These are phyloP conservation scores for Wickerhamomyces chaumierensis DNA, from an alignment of 805 yeast species.

Conservation along the genomic window DNA sequence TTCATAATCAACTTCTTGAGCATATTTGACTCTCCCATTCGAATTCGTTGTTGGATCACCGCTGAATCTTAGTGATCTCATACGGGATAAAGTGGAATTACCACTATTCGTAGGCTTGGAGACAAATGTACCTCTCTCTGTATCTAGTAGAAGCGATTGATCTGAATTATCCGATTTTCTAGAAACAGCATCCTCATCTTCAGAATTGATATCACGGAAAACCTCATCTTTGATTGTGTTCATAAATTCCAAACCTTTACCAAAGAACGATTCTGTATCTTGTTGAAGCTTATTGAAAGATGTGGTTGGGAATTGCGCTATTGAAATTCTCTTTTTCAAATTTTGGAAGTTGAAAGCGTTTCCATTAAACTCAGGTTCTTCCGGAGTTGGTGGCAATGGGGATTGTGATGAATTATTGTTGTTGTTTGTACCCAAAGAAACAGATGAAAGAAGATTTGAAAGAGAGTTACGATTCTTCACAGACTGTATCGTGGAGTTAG, in stretches of 20 bases:
- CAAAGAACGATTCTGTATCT: constrained; percentile 14
- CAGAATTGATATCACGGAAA: constrained; percentile 19
- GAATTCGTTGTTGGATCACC: neutral
- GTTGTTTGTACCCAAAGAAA: neutral
- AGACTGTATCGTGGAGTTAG: neutral
- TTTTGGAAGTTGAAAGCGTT: constrained; percentile 1
- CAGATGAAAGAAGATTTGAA: neutral
- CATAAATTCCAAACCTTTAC: constrained; percentile 12
- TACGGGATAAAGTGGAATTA: too few species aligned
- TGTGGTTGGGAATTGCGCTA: constrained; percentile 8
- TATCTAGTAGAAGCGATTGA: too few species aligned
- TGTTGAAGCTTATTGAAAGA: constrained; percentile 14
- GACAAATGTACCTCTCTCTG: too few species aligned
- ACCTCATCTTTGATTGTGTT: constrained; percentile 20
- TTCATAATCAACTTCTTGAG: constrained; percentile 10
- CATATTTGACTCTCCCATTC: neutral
- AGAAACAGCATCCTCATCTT: constrained; percentile 3
- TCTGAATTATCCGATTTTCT: too few species aligned
- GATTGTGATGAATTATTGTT: neutral
- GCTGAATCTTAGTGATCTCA: constrained; percentile 3
- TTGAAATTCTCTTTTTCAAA: constrained; percentile 15
- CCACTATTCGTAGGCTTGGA: too few species aligned
- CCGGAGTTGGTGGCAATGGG: neutral
- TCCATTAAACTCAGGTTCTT: constrained; percentile 1
- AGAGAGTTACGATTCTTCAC: neutral